Percentiles rank a stretch among this genome's conserved stretches.
Evolutionary conservation across 768 basidiomycete species (phyloP).

Genomic region (Obba rivulosa): DNA sequence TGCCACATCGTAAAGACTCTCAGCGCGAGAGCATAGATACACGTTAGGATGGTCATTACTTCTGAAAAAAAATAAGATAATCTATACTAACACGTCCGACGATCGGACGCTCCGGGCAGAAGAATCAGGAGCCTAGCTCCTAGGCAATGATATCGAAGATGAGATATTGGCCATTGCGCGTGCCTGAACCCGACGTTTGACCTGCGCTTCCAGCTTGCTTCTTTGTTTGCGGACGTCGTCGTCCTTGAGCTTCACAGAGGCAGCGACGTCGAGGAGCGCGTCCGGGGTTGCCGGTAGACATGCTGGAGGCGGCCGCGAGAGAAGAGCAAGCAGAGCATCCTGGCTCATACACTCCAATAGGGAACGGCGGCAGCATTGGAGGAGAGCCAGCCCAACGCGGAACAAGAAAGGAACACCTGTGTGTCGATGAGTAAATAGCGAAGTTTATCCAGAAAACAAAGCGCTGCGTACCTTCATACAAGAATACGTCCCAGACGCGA

Average conservation of each 20-base stretch:
- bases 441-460: background rate
- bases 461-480: slow-evolving; percentile 61
- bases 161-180: slow-evolving; percentile 18
- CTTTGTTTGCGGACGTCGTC: slow-evolving; percentile 76
- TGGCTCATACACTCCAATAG: slow-evolving; percentile 48
- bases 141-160: slow-evolving; percentile 23
- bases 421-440: background rate
- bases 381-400: slow-evolving; percentile 65
- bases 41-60: too few relatives aligned
- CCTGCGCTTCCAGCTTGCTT: slow-evolving; percentile 67
- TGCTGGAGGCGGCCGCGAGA: slow-evolving; percentile 46
- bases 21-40: too few relatives aligned
- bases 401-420: slow-evolving; percentile 68
- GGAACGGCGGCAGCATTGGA: slow-evolving; percentile 53
- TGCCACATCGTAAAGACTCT: too few relatives aligned
- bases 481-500: slow-evolving; percentile 78
- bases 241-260: slow-evolving; percentile 70
- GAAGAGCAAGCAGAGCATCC: slow-evolving; percentile 40
- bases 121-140: background rate
- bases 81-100: too few relatives aligned
- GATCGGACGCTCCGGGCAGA: too few relatives aligned
- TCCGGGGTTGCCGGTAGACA: slow-evolving; percentile 58
- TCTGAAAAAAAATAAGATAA: too few relatives aligned
- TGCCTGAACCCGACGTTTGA: slow-evolving; percentile 50
- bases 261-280: slow-evolving; percentile 53